Conservation (phyloP, 2,329 filamentous ascomycete species). For the Aphanoascus verrucosus region DNA sequence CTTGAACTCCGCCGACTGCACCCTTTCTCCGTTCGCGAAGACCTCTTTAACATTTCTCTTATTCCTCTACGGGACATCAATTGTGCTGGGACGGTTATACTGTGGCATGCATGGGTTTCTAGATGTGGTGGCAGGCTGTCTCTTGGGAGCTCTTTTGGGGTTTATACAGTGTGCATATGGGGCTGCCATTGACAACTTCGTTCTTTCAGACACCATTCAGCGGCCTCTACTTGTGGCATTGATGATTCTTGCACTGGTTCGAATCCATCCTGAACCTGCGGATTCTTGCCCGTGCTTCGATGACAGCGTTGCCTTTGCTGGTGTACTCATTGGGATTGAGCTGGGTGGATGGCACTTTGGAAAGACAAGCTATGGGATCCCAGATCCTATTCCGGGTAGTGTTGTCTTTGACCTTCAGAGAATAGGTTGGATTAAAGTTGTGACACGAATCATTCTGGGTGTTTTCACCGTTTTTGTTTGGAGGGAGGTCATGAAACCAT, state of each 20-base stretch:
- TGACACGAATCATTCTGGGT: slow-evolving; percentile 62
- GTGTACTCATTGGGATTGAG: slow-evolving; percentile 76
- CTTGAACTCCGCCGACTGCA: slow-evolving; percentile 55
- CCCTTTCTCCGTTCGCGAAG: slow-evolving; percentile 49
- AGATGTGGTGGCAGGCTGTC: slow-evolving; percentile 72
- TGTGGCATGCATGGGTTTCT: slow-evolving; percentile 98
- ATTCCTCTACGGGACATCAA: slow-evolving; percentile 80
- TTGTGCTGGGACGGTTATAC: slow-evolving; percentile 82
- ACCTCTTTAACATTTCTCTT: slow-evolving; percentile 55
- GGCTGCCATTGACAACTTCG: slow-evolving; percentile 55
- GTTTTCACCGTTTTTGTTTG: slow-evolving; percentile 78
- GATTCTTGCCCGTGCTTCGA: slow-evolving; percentile 97
- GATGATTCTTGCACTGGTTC: slow-evolving; percentile 62
- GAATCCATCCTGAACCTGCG: slow-evolving; percentile 87
- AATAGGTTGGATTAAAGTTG: slow-evolving; percentile 55
- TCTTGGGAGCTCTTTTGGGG: slow-evolving; percentile 59
- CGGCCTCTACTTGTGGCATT: slow-evolving; percentile 55
- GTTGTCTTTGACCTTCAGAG: slow-evolving; percentile 55
- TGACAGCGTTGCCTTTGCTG: slow-evolving; percentile 86
- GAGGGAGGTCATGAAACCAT: slow-evolving; percentile 81
- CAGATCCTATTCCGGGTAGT: slow-evolving; percentile 46
- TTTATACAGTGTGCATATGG: slow-evolving; percentile 47
- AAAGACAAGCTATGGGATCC: slow-evolving; percentile 44
- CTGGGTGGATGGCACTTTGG: slow-evolving; percentile 74
- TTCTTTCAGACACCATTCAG: slow-evolving; percentile 55